Percentiles rank a stretch among this genome's conserved stretches.
Conservation (phyloP, 2,329 filamentous ascomycete genomes). For the Thielaviopsis punctulata region DNA sequence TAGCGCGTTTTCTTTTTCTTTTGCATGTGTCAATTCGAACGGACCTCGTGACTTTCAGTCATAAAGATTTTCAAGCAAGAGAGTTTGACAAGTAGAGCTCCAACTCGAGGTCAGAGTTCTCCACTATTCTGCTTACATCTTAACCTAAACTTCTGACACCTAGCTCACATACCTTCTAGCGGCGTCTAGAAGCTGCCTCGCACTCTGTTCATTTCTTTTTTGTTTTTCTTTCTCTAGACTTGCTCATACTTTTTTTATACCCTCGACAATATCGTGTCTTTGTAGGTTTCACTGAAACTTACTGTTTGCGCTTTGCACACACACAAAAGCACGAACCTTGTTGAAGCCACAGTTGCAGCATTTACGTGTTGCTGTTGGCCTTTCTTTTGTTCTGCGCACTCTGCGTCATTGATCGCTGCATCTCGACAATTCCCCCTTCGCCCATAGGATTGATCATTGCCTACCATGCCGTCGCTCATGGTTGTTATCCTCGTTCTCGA, state of each 20-base stretch:
- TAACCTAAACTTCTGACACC: not conserved
- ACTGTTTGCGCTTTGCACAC: not conserved
- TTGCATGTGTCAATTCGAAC: no score
- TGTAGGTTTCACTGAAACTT: not conserved
- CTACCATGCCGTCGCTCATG: conserved; percentile 62
- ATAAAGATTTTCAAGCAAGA: no score
- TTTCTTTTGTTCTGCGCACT: not conserved
- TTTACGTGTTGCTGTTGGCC: not conserved
- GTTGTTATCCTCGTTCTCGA: conserved; percentile 61
- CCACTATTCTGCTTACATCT: not conserved
- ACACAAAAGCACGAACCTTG: not conserved
- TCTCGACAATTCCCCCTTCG: not conserved
- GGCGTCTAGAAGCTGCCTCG: not conserved
- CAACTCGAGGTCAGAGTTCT: not conserved
- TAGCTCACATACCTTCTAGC: not conserved
- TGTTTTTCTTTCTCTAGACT: not conserved
- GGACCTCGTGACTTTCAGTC: no score
- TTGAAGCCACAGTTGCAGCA: not conserved
- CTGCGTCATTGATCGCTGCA: not conserved
- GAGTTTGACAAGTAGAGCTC: no score
- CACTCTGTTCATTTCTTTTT: no score
- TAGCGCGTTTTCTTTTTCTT: no score
- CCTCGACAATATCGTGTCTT: no score
- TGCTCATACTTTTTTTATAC: not conserved
- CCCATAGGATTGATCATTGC: no score